These are phyloP conservation scores for Leucosporidium yakuticum DNA, from an alignment of 768 basidiomycete species.

Conservation along the genomic window DNA sequence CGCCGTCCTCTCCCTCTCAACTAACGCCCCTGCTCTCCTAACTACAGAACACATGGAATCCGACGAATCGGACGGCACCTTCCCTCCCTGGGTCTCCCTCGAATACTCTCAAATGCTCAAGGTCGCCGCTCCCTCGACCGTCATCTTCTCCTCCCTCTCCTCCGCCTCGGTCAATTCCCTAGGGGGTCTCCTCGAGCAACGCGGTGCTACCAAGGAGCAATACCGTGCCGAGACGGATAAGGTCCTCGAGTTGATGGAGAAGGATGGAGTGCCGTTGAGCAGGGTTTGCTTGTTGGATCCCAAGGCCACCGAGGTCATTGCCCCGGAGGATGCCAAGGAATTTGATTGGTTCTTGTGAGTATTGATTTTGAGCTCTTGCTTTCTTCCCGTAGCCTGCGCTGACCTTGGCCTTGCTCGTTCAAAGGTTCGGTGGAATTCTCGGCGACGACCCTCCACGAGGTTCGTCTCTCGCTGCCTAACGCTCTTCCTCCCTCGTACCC, in stretches of 20 bases:
- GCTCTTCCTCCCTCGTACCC: too few relatives aligned
- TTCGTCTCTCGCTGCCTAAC: background rate
- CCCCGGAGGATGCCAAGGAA: constrained; percentile 66
- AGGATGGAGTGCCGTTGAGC: constrained; percentile 48
- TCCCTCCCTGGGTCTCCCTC: constrained; percentile 73
- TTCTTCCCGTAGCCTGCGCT: constrained; percentile 4
- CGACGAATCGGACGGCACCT: constrained; percentile 67
- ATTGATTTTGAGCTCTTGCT: constrained; percentile 47
- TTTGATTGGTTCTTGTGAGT: constrained; percentile 77
- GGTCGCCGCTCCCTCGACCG: constrained; percentile 54
- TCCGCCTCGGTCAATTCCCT: constrained; percentile 60
- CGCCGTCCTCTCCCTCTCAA: background rate
- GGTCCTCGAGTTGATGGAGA: constrained; percentile 57
- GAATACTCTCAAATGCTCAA: constrained; percentile 55
- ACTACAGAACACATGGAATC: constrained; percentile 86
- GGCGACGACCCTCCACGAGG: constrained; percentile 88
- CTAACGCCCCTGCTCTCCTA: too few relatives aligned
- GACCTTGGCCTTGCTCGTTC: background rate
- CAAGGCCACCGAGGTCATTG: constrained; percentile 61
- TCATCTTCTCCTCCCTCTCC: constrained; percentile 85
- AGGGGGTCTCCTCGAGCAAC: constrained; percentile 24
- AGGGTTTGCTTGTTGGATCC: constrained; percentile 92
- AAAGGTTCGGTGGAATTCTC: constrained; percentile 44
- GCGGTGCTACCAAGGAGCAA: constrained; percentile 42
- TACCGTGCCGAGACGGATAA: constrained; percentile 52